Evolutionary conservation across 495 filamentous ascomycete species (phyloP).

Genomic region (Letharia lupina): DNA sequence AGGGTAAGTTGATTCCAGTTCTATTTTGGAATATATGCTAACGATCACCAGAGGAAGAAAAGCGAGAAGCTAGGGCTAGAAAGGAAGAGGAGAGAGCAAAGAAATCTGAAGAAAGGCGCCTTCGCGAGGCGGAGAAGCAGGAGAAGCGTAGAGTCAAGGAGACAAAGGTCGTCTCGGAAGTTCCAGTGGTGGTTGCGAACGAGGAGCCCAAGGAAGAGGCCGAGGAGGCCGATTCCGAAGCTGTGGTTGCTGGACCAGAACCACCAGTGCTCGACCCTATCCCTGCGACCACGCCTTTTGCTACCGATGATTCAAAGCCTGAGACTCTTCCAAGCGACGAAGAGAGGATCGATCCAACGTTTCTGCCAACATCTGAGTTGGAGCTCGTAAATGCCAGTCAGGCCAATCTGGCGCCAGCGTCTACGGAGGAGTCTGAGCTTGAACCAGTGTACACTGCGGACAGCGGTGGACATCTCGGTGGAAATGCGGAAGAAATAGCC

Average conservation of each 20-base stretch:
- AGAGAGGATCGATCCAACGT: slow-evolving; percentile 4
- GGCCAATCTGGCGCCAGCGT: slow-evolving; percentile 1
- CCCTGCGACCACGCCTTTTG: slow-evolving; percentile 17
- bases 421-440: slow-evolving; percentile 6
- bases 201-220: slow-evolving; percentile 8
- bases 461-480: slow-evolving; percentile 3
- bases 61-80: slow-evolving; percentile 38
- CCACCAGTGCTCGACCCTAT: slow-evolving; percentile 21
- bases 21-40: slow-evolving; percentile 9
- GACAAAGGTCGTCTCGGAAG: neutral
- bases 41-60: slow-evolving; percentile 42
- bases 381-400: slow-evolving; percentile 1
- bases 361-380: slow-evolving; percentile 6
- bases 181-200: neutral
- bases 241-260: slow-evolving; percentile 22
- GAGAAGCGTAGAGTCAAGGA: slow-evolving; percentile 29
- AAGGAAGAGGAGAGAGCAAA: slow-evolving; percentile 45
- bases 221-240: slow-evolving; percentile 10
- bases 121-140: slow-evolving; percentile 39
- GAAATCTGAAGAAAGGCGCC: slow-evolving; percentile 42
- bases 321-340: slow-evolving; percentile 8
- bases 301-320: slow-evolving; percentile 13
- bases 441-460: slow-evolving; percentile 8
- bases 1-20: slow-evolving; percentile 30
- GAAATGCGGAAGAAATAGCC: slow-evolving; percentile 14